Percentiles rank a stretch among this genome's conserved stretches.
Evolutionary conservation across 148 eudicot genomes (phyloP).

Genomic region (Silene conica): DNA sequence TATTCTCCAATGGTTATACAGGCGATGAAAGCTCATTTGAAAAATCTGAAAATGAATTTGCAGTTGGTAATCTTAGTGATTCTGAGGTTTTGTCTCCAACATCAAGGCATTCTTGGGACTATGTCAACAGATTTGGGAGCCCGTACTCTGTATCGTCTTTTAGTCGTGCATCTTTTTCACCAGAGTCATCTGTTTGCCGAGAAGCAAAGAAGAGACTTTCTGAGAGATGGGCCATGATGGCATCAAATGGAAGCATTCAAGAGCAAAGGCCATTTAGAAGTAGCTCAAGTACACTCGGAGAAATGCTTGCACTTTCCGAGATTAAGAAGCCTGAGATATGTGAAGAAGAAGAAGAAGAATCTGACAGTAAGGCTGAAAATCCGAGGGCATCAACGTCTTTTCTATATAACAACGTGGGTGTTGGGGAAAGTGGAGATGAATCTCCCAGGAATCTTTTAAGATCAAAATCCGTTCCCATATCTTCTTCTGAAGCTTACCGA

Average conservation of each 20-base stretch:
- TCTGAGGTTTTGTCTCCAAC: constrained; percentile 74
- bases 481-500: constrained; percentile 47
- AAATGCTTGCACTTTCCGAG: constrained; percentile 97
- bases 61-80: constrained; percentile 58
- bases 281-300: constrained; percentile 87
- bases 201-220: constrained; percentile 98
- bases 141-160: constrained; percentile 65
- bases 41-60: constrained; percentile 72
- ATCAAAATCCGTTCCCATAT: constrained; percentile 85
- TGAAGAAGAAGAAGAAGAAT: constrained; percentile 41
- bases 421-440: constrained; percentile 30
- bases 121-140: constrained; percentile 52
- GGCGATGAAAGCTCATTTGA: constrained; percentile 88
- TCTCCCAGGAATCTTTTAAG: constrained; percentile 61
- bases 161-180: constrained; percentile 76
- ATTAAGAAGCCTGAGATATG: constrained; percentile 39
- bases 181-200: constrained; percentile 86
- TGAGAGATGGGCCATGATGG: constrained; percentile 96
- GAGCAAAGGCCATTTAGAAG: constrained; percentile 57
- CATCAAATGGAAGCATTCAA: constrained; percentile 41
- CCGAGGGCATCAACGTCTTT: constrained; percentile 51
- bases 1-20: constrained; percentile 69
- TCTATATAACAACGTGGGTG: constrained; percentile 32
- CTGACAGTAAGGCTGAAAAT: constrained; percentile 30
- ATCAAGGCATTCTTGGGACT: constrained; percentile 94